Evolutionary conservation across 768 basidiomycete genomes (phyloP).

Genomic region (Amanita subjunquillea): DNA sequence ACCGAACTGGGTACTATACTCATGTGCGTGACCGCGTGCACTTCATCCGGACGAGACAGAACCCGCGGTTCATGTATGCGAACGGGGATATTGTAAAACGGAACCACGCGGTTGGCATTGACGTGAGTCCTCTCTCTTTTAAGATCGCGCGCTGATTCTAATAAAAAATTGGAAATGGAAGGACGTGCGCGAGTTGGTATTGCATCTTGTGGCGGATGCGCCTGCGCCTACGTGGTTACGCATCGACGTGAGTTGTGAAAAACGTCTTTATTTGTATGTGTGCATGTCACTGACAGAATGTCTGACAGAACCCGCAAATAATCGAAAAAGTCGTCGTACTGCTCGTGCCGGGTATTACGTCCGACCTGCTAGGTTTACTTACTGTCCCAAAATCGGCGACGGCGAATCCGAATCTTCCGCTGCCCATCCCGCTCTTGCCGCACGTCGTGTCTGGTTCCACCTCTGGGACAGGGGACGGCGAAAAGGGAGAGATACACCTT

Average conservation of each 20-base stretch:
- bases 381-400: conserved; percentile 63
- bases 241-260: conserved; percentile 49
- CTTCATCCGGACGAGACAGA: conserved; percentile 19
- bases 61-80: conserved; percentile 73
- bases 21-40: background rate
- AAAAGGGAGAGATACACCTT: conserved; percentile 9
- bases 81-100: conserved; percentile 66
- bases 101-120: conserved; percentile 68
- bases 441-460: conserved; percentile 5
- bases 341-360: conserved; percentile 80
- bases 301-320: conserved; percentile 51
- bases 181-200: conserved; percentile 82
- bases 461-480: conserved; percentile 7
- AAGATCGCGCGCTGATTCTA: background rate
- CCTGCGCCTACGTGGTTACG: conserved; percentile 83
- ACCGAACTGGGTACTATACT: too few species aligned
- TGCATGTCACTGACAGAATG: background rate
- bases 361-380: conserved; percentile 61
- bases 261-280: background rate
- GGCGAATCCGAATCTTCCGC: conserved; percentile 34
- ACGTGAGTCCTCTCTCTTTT: conserved; percentile 35
- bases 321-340: conserved; percentile 75
- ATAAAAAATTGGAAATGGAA: conserved; percentile 16
- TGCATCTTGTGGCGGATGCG: conserved; percentile 75
- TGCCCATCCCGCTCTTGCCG: conserved; percentile 27